phyloP scores from a whole-genome alignment of 164 flowering plant species.

The Kingdonia uniflora region DNA sequence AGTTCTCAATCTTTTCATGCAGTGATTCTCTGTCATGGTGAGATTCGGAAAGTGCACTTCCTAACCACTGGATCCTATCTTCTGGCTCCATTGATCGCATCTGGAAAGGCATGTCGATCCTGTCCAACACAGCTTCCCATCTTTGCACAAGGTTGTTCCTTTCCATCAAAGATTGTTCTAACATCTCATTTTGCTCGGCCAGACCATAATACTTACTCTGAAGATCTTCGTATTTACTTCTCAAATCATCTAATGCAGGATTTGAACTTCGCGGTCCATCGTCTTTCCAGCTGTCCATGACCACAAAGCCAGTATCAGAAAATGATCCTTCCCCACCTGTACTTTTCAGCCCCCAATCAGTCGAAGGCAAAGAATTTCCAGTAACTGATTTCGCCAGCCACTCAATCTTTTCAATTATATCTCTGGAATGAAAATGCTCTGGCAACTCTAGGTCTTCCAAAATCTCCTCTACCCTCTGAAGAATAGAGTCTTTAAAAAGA shows the following conservation, averaged over 20 bases:
- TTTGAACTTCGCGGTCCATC: slow-evolving; percentile 31
- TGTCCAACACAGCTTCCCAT: slow-evolving; percentile 80
- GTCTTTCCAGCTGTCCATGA: slow-evolving; percentile 61
- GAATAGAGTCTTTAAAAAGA: slow-evolving; percentile 84
- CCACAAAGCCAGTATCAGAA: slow-evolving; percentile 57
- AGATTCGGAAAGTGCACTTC: slow-evolving; percentile 62
- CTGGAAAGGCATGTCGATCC: slow-evolving; percentile 59
- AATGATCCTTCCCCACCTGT: slow-evolving; percentile 52
- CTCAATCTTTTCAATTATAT: slow-evolving; percentile 76
- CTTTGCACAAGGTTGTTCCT: slow-evolving; percentile 80
- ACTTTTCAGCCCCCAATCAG: slow-evolving; percentile 74
- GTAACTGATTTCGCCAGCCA: slow-evolving; percentile 73
- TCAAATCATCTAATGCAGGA: slow-evolving; percentile 44
- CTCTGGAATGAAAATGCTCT: slow-evolving; percentile 77
- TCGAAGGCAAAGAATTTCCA: slow-evolving; percentile 39
- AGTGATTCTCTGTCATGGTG: slow-evolving; percentile 37
- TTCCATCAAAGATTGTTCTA: slow-evolving; percentile 94
- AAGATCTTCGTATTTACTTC: slow-evolving; percentile 74
- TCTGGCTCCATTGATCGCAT: slow-evolving; percentile 77
- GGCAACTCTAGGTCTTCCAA: slow-evolving; percentile 88
- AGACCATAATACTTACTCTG: slow-evolving; percentile 70
- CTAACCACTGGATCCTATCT: slow-evolving; percentile 76
- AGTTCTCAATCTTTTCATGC: slow-evolving; percentile 44
- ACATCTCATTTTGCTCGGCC: slow-evolving; percentile 98
- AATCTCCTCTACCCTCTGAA: slow-evolving; percentile 93